phyloP scores from a whole-genome alignment of 495 filamentous ascomycete species.

The Delitschia confertaspora region DNA sequence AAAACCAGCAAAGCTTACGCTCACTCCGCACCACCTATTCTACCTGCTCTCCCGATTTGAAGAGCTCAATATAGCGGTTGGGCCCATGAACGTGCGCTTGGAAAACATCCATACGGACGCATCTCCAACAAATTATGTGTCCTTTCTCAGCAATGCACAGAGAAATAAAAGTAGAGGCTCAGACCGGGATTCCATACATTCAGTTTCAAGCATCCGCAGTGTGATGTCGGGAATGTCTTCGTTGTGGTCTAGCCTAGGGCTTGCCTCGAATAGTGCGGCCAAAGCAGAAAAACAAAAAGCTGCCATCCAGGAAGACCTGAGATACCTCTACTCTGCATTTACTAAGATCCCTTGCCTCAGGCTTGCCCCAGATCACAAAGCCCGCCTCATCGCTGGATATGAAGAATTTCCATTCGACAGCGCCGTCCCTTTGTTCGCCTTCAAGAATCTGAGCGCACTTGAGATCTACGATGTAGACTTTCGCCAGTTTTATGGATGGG shows the following conservation, averaged over 20 bases:
- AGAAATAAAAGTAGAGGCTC: constrained; percentile 63
- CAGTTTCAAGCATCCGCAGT: constrained; percentile 91
- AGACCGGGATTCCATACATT: constrained; percentile 85
- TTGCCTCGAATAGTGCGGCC: constrained; percentile 64
- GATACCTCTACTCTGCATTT: constrained; percentile 95
- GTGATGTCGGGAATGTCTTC: constrained; percentile 93
- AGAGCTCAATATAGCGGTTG: constrained; percentile 79
- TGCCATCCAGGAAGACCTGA: constrained; percentile 73
- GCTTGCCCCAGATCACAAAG: constrained; percentile 80
- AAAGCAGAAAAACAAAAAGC: constrained; percentile 82
- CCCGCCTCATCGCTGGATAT: constrained; percentile 78
- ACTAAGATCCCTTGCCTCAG: constrained; percentile 93
- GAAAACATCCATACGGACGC: constrained; percentile 88
- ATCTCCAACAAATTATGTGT: constrained; percentile 86
- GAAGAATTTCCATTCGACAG: constrained; percentile 98
- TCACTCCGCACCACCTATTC: constrained; percentile 97
- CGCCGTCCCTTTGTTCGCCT: constrained; percentile 86
- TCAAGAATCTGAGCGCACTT: constrained; percentile 89
- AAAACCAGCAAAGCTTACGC: constrained; percentile 81
- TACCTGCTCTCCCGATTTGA: constrained; percentile 92
- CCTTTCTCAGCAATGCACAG: constrained; percentile 76
- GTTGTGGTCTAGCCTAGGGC: constrained; percentile 79
- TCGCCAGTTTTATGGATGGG: constrained; percentile 95
- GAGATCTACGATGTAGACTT: constrained; percentile 95
- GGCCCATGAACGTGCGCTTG: constrained; percentile 89